Evolutionary conservation across 306 rosid species (phyloP), one percentile per base, ranked within the genome.

Genomic region (Vigna radiata): DNA sequence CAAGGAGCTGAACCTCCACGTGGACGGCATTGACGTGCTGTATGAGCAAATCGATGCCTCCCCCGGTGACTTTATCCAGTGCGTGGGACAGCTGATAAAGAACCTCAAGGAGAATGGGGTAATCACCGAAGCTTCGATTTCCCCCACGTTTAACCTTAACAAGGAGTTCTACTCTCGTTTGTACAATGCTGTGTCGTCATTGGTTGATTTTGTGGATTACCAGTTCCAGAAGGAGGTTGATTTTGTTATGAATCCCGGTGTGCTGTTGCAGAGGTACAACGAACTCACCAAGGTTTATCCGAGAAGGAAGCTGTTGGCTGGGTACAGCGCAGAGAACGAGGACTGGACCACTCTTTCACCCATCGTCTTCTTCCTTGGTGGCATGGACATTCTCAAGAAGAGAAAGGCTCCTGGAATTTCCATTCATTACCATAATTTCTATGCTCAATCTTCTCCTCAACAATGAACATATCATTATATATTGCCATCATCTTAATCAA

Each of bases 311-410:
- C 52, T 85, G 2, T 33, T 85, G 10, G 82, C 84, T 36, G 89
- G 89, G 0, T 85, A 85, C 55, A 85, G 89, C 46, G 84, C 89
- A 0, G 80, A 79, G 77, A 85, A 82, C 12, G 75, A 85, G 70
- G 86, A 85, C 15, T 85, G 89, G 86, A 29, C 71, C 6, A 76
- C 83, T 0, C 18, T 85, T 19, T 79, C 89, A 4, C 89, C 89
- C 0, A 85, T 85, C 68, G 82, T 85, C 33, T 85, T 85, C 77
- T 85, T 85, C 76, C 72, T 82, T 0, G 84, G 73, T 2, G 89
- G 89, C 2, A 75, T 50, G 25, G 43, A 76, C 0, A 81, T 85
- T 68, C 52, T 85, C 23, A 71, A 67, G 66, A 71, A 59, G 59
- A 82, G 7, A n/a, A 74, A 0, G 27, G 70, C 72, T 33, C 31